phyloP scores from a whole-genome alignment of 2,329 filamentous ascomycete genomes.

The Stylonectria norvegica region DNA sequence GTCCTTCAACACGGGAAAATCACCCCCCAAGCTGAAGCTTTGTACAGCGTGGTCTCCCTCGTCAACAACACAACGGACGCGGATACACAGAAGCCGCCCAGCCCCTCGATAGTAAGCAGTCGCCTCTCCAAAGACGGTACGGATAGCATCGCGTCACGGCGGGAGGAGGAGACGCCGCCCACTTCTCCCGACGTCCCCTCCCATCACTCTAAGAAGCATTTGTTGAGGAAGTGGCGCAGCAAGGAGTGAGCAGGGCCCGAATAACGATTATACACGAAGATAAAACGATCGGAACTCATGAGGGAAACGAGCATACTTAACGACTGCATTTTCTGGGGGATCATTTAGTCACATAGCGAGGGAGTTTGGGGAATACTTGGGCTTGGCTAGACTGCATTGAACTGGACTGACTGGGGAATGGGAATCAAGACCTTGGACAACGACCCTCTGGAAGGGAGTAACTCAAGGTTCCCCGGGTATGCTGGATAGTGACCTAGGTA shows the following conservation, averaged over 20 bases:
- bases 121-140: conserved; percentile 36
- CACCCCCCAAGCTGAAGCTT: conserved; percentile 32
- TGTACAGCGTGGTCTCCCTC: conserved; percentile 34
- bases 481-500: too few species aligned
- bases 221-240: conserved; percentile 25
- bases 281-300: conserved; percentile 15
- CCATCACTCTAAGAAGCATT: conserved; percentile 26
- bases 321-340: conserved; percentile 17
- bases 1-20: conserved; percentile 47
- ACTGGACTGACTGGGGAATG: conserved; percentile 13
- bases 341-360: too few species aligned
- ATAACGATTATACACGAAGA: conserved; percentile 3
- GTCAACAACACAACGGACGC: conserved; percentile 23
- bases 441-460: conserved; percentile 26
- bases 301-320: conserved; percentile 16
- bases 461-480: too few species aligned
- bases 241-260: conserved; percentile 18
- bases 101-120: conserved; percentile 28
- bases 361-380: conserved; percentile 4
- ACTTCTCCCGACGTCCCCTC: conserved; percentile 34
- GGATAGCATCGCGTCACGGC: conserved; percentile 35
- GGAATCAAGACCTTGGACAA: conserved; percentile 10
- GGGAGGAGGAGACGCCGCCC: conserved; percentile 35
- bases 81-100: conserved; percentile 21
- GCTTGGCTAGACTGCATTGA: conserved; percentile 21